Percentiles rank a stretch among this genome's conserved stretches.
Conservation (phyloP, 257 asterid species). For the Plantago major region DNA sequence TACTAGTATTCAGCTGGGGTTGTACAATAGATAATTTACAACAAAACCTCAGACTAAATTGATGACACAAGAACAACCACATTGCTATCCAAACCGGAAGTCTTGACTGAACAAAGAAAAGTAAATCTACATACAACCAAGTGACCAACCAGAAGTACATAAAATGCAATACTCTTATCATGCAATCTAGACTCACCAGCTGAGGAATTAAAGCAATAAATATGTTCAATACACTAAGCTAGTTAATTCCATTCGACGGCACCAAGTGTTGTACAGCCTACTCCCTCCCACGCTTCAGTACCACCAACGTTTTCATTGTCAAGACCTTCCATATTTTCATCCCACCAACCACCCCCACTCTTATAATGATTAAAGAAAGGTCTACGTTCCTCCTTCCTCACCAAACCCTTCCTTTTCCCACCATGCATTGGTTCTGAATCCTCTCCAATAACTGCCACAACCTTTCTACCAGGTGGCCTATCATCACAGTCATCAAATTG, state of each 20-base stretch:
- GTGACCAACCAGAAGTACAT: too few species aligned
- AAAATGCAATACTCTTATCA: too few species aligned
- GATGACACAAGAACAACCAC: too few species aligned
- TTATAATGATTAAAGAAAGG: conserved; percentile 71
- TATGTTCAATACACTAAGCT: not conserved
- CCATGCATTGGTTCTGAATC: conserved; percentile 36
- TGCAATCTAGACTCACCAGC: too few species aligned
- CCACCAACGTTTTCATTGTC: conserved; percentile 84
- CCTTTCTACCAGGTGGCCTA: conserved; percentile 35
- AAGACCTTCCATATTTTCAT: conserved; percentile 74
- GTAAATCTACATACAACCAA: too few species aligned
- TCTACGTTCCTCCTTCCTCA: conserved; percentile 27
- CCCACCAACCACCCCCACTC: conserved; percentile 93
- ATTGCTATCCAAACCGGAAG: too few species aligned
- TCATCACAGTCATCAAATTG: conserved; percentile 32
- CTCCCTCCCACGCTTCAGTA: conserved; percentile 74
- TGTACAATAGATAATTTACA: too few species aligned
- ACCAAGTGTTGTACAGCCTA: conserved; percentile 70
- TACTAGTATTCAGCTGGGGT: too few species aligned
- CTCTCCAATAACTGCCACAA: conserved; percentile 70
- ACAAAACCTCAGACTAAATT: too few species aligned
- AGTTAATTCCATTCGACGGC: conserved; percentile 69
- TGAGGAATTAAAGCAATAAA: too few species aligned
- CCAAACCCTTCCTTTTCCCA: conserved; percentile 26
- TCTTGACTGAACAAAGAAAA: too few species aligned